Evolutionary conservation across 208 protist genomes (phyloP), one percentile per base, ranked within the genome.

Genomic region (Phytomonas sp.): DNA sequence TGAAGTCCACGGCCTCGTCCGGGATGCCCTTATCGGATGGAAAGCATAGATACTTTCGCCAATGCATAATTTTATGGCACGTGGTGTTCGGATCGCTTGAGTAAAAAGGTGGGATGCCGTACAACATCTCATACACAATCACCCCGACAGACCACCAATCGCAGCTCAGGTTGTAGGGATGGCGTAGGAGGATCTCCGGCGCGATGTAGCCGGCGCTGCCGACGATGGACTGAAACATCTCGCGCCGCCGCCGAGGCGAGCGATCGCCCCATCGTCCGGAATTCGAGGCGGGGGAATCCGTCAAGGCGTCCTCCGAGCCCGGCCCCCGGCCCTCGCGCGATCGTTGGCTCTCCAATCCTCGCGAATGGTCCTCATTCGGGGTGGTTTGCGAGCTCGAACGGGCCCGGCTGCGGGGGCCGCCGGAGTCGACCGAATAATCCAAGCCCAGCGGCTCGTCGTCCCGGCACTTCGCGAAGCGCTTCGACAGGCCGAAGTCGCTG

Each of bases 121-220:
- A 98, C 5, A 98, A 73, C 97, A 98, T 98, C 77, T 98, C 97
- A 80, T 97, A 99, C 92, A 98, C 97, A 71, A 99, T 98, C 4
- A 99, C 94, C 29, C 98, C 98, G 0, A 99, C 92, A 10, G 94
- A 98, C 97, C 98, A 99, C 98, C 97, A 99, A 71, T 99, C 98
- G 75, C 97, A 98, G 73, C 97, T 94, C 5, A 95, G 71, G 52
- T 95, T 96, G 80, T 99, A 99, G 2, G 83, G 88, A 80, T 90
- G 85, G 69, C 85, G 91, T 60, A 95, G 81, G 16, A 98, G 73
- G 59, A 99, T 97, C 73, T 99, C 97, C 29, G 97, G 97, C 2
- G 97, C 96, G 60, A 98, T 98, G 84, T 99, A 99, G 60, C 97
- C 97, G 26, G 97, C 96, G 60, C 95, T 98, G 69, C 97, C 97